A percentile compares a stretch with the other conserved stretches of the same genome.
Conservation (phyloP, 768 basidiomycete genomes). For the Ramaria rubella region DNA sequence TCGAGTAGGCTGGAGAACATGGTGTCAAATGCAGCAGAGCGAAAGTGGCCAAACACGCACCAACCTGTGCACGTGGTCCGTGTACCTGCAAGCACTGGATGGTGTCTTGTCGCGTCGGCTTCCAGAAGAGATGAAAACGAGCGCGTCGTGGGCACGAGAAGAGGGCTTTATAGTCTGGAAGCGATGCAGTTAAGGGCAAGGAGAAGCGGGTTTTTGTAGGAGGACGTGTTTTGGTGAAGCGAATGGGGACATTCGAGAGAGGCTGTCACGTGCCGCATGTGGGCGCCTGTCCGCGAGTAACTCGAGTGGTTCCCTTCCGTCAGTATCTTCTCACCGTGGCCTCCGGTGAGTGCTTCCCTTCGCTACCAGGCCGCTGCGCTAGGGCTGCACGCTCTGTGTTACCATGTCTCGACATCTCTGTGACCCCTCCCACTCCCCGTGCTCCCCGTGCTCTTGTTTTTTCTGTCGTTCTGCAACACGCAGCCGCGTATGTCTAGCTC, state of each 20-base stretch:
- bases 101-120: neutral
- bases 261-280: slow-evolving; percentile 7
- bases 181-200: neutral
- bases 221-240: slow-evolving; percentile 7
- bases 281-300: neutral
- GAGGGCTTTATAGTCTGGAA: neutral
- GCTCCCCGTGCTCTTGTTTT: neutral
- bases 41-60: slow-evolving; percentile 3
- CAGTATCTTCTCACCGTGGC: neutral
- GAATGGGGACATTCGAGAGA: slow-evolving; percentile 2
- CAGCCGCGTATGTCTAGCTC: neutral
- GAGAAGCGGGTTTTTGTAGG: slow-evolving; percentile 3
- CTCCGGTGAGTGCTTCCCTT: neutral
- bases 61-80: neutral
- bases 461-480: neutral
- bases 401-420: too few relatives aligned
- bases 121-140: slow-evolving; percentile 1
- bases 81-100: neutral
- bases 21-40: neutral
- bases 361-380: neutral
- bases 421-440: too few relatives aligned
- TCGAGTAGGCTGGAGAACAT: neutral
- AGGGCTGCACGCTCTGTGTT: too few relatives aligned
- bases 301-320: too few relatives aligned
- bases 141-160: neutral